These are phyloP conservation scores for Candida ponderosae DNA, from an alignment of 805 yeast species.

Conservation along the genomic window DNA sequence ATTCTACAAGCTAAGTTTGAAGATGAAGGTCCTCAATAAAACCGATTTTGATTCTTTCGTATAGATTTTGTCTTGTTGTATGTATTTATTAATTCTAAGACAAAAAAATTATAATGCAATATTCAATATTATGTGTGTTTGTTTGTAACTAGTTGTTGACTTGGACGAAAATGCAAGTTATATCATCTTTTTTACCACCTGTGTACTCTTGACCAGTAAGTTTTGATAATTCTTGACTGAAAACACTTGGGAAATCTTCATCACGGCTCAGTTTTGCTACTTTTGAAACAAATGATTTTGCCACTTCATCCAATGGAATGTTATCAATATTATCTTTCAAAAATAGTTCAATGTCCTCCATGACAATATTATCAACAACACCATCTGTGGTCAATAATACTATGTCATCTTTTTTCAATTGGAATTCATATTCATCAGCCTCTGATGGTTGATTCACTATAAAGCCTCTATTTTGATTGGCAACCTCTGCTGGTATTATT, in stretches of 20 bases:
- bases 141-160: conserved; percentile 23
- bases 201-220: conserved; percentile 60
- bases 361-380: conserved; percentile 74
- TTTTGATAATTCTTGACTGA: conserved; percentile 68
- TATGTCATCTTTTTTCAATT: conserved; percentile 64
- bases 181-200: conserved; percentile 96
- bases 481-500: conserved; percentile 62
- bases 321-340: conserved; percentile 41
- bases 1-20: conserved; percentile 34
- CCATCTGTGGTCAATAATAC: conserved; percentile 91
- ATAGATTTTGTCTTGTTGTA: no score
- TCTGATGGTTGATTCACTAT: conserved; percentile 63
- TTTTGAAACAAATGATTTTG: conserved; percentile 51
- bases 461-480: conserved; percentile 47
- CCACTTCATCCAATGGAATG: conserved; percentile 34
- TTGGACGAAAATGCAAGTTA: conserved; percentile 71
- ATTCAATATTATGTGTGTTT: neutral
- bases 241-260: conserved; percentile 71
- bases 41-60: no score
- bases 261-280: conserved; percentile 69
- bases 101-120: conserved; percentile 1
- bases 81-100: conserved; percentile 8
- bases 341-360: conserved; percentile 63
- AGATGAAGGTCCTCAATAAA: no score
- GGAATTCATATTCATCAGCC: conserved; percentile 61